Evolutionary conservation across 2,329 filamentous ascomycete genomes (phyloP), one percentile per base, ranked within the genome.

Genomic region (Paecilomyces sp.): DNA sequence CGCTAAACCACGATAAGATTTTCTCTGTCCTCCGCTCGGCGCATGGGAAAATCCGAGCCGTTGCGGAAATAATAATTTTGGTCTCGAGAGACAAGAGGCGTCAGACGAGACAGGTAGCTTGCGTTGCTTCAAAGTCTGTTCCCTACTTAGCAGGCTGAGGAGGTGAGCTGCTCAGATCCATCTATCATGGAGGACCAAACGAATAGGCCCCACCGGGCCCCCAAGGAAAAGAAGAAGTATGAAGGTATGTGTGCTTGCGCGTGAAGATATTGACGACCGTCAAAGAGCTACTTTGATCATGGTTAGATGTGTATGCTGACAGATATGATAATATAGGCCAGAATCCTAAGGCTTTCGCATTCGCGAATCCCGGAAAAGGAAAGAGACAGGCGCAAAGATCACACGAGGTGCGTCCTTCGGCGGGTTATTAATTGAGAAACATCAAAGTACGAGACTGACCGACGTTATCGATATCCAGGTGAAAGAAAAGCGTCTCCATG

Each of bases 401-500:
- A 53, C 79, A 82, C 66, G 82, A 83, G 77, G 81, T 83, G 74
- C 63, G 75, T 62, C 47, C 60, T 25, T 31, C 28, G 12, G 51
- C 22, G 9, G 22, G 51, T 13, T 53, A 1, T 28, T 30, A 53
- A 30, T 53, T 11, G 8, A 30, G 22, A 3, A 4, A 62, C 33
- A 54, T 58, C 33, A 36, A 12, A 53, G 18, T 56, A 54, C 31
- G 24, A 30, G 36, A 55, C 50, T 60, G 31, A 60, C 56, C 34
- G 15, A 3, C 4, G 22, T n/a, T n/a, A 6, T 33, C 24, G 55
- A 36, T 59, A 57, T 62, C 12, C 70, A 92, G 89, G 87, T 96
- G 76, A 94, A 91, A 83, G 95, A 99, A 78, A 97, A 95, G 78
- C 86, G 93, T 61, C 83, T 97, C 47, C 95, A 99, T 82, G 94